Conservation (phyloP, 176 grass and related monocot genomes). For the Carex scoparia region DNA sequence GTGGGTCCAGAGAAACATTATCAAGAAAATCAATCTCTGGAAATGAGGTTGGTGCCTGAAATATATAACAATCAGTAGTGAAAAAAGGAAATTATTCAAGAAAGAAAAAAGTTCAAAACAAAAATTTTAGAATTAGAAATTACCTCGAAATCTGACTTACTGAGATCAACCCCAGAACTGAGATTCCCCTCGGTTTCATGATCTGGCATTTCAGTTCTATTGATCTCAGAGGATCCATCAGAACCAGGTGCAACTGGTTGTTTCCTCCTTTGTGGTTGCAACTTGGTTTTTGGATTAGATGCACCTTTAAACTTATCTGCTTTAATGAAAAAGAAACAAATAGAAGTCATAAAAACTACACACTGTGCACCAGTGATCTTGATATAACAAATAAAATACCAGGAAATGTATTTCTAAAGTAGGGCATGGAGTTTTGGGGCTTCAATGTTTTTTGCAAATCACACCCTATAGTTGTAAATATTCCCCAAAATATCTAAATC, state of each 20-base stretch:
- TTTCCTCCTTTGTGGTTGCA: conserved; percentile 14
- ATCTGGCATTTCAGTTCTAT: background rate
- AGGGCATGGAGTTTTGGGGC: background rate
- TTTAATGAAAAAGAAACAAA: background rate
- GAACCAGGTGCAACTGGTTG: background rate
- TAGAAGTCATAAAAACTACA: background rate
- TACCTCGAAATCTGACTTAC: background rate
- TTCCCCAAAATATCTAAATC: background rate
- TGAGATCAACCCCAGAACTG: background rate
- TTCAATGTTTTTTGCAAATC: background rate
- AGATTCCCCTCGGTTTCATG: background rate
- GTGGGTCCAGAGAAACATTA: background rate
- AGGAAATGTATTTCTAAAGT: background rate
- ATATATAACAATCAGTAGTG: background rate
- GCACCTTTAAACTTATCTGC: background rate
- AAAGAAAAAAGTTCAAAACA: background rate
- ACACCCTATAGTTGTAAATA: background rate
- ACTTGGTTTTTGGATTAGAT: background rate
- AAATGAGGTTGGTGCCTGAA: background rate
- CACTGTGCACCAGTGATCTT: background rate
- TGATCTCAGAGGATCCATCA: background rate
- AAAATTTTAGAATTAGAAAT: background rate
- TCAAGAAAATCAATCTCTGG: conserved; percentile 10
- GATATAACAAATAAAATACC: background rate
- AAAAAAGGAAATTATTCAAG: background rate